Base-by-base conservation (phyloP, 2,329 filamentous ascomycete genomes). In the Huntiella moniliformis region DNA sequence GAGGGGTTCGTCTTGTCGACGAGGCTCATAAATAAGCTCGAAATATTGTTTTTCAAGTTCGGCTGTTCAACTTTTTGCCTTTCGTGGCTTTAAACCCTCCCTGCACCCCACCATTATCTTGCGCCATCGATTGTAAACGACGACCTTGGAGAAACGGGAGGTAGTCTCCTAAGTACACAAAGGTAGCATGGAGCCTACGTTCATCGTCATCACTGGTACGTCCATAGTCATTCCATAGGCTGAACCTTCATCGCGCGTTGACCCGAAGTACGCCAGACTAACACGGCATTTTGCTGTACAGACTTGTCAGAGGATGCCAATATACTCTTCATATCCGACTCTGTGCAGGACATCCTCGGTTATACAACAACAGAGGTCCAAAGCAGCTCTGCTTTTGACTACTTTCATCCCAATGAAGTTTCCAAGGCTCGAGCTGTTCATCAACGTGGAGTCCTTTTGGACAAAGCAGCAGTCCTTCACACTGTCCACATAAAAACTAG, bases 201-300 rank as follows among this genome's bases (percentile, higher is more conserved):
- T 92, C 64, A 91, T 92, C 65, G 86, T 83, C 54, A 91, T 92
- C 58, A 84, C 91, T 59, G 84, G 84, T 82, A 64, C 65, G 77
- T 67, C 5, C 17, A 16, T 5, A 12, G 16, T 39, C 38, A 10
- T 22, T 6, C 4, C 22, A 18, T 22, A 3, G 1, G 3, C 45
- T 40, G 17, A 16, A 18, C 40, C 18, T 18, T 16, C 11, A 5
- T 37, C 16, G 5, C 4, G 13, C 22, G 3, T 28, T 10, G 22
- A 28, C 22, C 2, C 22, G 6, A 10, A 28, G 7, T 8, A 28
- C 15, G 22, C 22, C 4, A 10, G 36, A 51, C 40, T 47, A 44
- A 41, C 44, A 49, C 33, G 44, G 50, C 53, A 28, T 11, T 10
- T 15, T 17, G 12, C 8, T 38, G 15, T 12, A 12, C 34, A 87